A percentile compares a stretch with the other conserved stretches of the same genome.
Evolutionary conservation across 371 early-diverging fungal genomes (phyloP).

Genomic region (Mycotypha africana): DNA sequence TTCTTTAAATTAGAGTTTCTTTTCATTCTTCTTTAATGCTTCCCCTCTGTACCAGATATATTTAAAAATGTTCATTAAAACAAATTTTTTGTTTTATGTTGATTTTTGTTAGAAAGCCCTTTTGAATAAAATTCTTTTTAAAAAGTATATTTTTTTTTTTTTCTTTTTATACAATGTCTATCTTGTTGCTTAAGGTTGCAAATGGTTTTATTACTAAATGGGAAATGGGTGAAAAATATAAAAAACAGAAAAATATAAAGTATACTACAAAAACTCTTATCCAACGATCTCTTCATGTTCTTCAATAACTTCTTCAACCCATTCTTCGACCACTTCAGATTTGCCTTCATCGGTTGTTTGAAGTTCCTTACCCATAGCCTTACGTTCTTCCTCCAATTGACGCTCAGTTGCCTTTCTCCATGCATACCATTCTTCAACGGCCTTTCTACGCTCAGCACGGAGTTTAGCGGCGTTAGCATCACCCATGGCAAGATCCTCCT

Average conservation of each 20-base stretch:
- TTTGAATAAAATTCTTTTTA: too few relatives aligned
- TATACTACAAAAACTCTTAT: constrained; percentile 7
- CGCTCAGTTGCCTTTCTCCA: constrained; percentile 71
- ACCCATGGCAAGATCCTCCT: constrained; percentile 72
- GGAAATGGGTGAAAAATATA: background rate
- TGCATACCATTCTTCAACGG: constrained; percentile 72
- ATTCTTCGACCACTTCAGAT: constrained; percentile 74
- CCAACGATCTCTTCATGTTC: constrained; percentile 44
- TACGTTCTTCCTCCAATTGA: constrained; percentile 54
- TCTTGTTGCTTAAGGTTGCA: too few relatives aligned
- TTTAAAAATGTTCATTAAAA: too few relatives aligned
- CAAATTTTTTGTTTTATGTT: too few relatives aligned
- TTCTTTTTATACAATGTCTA: too few relatives aligned
- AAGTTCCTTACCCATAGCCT: constrained; percentile 52
- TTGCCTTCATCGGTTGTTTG: constrained; percentile 48
- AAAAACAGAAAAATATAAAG: background rate
- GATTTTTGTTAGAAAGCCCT: background rate
- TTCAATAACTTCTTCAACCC: constrained; percentile 74
- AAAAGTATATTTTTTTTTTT: background rate
- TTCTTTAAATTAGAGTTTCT: too few relatives aligned
- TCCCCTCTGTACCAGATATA: too few relatives aligned
- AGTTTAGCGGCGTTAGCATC: constrained; percentile 68
- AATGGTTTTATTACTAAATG: background rate
- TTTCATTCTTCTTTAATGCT: too few relatives aligned
- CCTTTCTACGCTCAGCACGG: constrained; percentile 69